Conservation (phyloP, 2,329 filamentous ascomycete species). For the Colletotrichum agaves region DNA sequence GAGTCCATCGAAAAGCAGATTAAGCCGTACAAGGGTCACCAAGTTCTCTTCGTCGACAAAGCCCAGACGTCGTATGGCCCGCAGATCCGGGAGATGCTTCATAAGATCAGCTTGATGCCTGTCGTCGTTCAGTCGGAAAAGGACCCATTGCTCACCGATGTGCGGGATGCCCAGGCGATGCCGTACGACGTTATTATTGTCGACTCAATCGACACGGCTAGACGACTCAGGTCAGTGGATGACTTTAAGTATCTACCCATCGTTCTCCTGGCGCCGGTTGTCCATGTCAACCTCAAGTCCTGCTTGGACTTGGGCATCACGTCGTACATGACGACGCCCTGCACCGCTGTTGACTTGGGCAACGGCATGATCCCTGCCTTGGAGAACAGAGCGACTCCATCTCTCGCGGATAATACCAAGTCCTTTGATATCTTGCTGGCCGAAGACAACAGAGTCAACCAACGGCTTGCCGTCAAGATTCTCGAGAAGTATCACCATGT, state of each 20-base stretch:
- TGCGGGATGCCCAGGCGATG: conserved; percentile 65
- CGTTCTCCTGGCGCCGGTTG: conserved; percentile 87
- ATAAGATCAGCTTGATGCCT: conserved; percentile 81
- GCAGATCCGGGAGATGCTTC: conserved; percentile 83
- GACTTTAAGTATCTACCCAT: conserved; percentile 99
- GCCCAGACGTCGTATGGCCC: conserved; percentile 80
- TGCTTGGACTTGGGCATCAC: conserved; percentile 95
- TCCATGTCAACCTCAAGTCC: conserved; percentile 92
- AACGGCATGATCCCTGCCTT: conserved; percentile 97
- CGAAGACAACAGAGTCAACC: conserved; percentile 98
- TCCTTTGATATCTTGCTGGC: conserved; percentile 95
- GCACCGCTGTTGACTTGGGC: conserved; percentile 90
- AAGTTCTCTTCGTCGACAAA: conserved; percentile 95
- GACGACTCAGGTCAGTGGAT: conserved; percentile 84
- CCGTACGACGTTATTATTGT: conserved; percentile 96
- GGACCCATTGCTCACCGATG: conserved; percentile 67
- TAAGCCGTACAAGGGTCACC: conserved; percentile 89
- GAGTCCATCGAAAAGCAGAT: conserved; percentile 84
- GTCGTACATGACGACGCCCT: conserved; percentile 99
- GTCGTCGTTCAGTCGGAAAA: conserved; percentile 85
- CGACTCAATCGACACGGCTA: conserved; percentile 91
- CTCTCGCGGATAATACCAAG: conserved; percentile 91
- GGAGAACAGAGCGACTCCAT: conserved; percentile 91
- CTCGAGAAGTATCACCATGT: conserved; percentile 95
- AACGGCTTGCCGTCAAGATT: conserved; percentile 95